Evolutionary conservation across 495 filamentous ascomycete genomes (phyloP).

Genomic region (Penicillium taxi): DNA sequence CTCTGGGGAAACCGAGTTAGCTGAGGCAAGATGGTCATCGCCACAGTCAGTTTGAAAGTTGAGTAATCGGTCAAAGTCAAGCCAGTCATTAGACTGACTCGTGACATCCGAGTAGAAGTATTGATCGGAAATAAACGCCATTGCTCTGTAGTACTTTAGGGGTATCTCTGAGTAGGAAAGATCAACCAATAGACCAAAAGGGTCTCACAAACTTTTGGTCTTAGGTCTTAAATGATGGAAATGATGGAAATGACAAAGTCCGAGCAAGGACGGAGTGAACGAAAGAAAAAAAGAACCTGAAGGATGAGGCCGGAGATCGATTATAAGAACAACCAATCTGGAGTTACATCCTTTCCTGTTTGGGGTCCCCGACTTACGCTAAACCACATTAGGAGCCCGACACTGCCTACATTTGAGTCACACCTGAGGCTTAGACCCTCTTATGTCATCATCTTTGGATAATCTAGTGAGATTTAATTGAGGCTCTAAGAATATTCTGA

Average conservation of each 20-base stretch:
- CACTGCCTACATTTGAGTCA: conserved; percentile 7
- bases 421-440: conserved; percentile 1
- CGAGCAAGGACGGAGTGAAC: conserved; percentile 2
- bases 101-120: conserved; percentile 15
- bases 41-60: conserved; percentile 26
- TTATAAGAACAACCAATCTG: no score
- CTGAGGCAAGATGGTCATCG: conserved; percentile 27
- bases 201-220: conserved; percentile 8
- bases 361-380: conserved; percentile 26
- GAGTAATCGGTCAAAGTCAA: conserved; percentile 35
- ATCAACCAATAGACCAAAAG: conserved; percentile 1
- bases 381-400: conserved; percentile 31
- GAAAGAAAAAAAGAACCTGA: conserved; percentile 14
- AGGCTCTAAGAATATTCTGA: no score
- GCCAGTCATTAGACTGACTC: conserved; percentile 21
- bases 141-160: conserved; percentile 6
- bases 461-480: no score
- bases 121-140: conserved; percentile 22
- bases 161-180: conserved; percentile 1
- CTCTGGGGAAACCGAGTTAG: conserved; percentile 31
- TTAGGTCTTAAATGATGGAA: conserved; percentile 5
- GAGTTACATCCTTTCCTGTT: conserved; percentile 19
- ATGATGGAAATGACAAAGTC: conserved; percentile 3
- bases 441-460: no score
- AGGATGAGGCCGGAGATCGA: no score